Evolutionary conservation across 768 basidiomycete genomes (phyloP).

Genomic region (Lentinula edodes): DNA sequence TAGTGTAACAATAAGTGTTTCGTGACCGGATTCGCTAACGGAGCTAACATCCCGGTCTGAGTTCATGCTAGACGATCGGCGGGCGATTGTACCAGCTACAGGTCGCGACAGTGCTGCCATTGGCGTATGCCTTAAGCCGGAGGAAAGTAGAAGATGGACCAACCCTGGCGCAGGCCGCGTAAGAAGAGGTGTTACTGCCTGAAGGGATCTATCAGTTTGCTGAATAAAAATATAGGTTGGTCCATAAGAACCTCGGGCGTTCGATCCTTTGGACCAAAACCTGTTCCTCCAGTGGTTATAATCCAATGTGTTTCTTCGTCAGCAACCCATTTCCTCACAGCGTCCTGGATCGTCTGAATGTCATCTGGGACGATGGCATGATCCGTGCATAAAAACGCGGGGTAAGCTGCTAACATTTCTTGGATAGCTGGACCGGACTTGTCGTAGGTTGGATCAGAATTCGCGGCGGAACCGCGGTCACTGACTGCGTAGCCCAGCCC

Average conservation of each 20-base stretch:
- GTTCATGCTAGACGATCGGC: neutral
- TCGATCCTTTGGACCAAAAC: constrained; percentile 72
- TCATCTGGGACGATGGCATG: constrained; percentile 65
- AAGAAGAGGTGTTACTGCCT: constrained; percentile 62
- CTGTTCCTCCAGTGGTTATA: constrained; percentile 84
- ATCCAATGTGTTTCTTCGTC: constrained; percentile 59
- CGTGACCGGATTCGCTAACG: constrained; percentile 17
- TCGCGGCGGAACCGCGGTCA: constrained; percentile 55
- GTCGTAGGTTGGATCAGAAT: constrained; percentile 38
- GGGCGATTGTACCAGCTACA: constrained; percentile 60
- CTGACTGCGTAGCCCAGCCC: constrained; percentile 42
- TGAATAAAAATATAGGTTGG: neutral
- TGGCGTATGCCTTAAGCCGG: constrained; percentile 70
- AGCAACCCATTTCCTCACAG: constrained; percentile 40
- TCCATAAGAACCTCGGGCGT: constrained; percentile 67
- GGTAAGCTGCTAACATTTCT: constrained; percentile 33
- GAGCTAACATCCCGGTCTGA: neutral
- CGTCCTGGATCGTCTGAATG: constrained; percentile 38
- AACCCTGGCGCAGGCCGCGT: constrained; percentile 67
- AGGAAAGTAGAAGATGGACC: constrained; percentile 63
- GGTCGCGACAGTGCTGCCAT: constrained; percentile 81
- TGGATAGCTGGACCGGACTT: constrained; percentile 62
- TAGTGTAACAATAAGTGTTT: constrained; percentile 70
- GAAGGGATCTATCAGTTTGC: neutral
- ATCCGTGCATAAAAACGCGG: constrained; percentile 30